Conservation (phyloP, 177 flowering plant species). For the Telopea speciosissima region DNA sequence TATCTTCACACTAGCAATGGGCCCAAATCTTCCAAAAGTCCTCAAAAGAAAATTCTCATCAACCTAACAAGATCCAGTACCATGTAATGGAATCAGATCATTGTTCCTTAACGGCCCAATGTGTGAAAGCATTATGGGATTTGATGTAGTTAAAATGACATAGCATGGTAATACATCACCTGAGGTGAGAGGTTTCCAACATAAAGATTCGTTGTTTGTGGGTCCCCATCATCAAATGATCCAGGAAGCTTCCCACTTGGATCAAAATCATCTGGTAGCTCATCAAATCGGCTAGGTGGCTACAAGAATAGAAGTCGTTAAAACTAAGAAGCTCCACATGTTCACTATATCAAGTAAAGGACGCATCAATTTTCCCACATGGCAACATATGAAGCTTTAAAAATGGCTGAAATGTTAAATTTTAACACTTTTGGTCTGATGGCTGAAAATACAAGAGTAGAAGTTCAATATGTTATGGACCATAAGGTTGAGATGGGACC, state of each 20-base stretch:
- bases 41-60: constrained; percentile 97
- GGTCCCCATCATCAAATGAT: constrained; percentile 99
- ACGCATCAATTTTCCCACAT: too few species aligned
- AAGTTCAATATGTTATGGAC: too few species aligned
- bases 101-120: background rate
- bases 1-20: constrained; percentile 97
- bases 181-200: constrained; percentile 97
- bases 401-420: too few species aligned
- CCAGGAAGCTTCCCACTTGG: constrained; percentile 92
- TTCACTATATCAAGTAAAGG: background rate
- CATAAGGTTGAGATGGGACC: too few species aligned
- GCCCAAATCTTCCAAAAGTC: constrained; percentile 98
- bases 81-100: constrained; percentile 1
- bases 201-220: constrained; percentile 97
- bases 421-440: too few species aligned
- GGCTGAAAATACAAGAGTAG: too few species aligned
- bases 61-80: constrained; percentile 41
- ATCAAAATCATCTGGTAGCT: constrained; percentile 94
- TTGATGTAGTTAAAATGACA: background rate
- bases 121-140: background rate
- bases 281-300: constrained; percentile 89
- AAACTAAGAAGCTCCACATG: background rate
- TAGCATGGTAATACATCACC: constrained; percentile 32
- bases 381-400: too few species aligned
- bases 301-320: constrained; percentile 15